Evolutionary conservation across 371 early-diverging fungal species (phyloP).

Genomic region (Actinomucor elegans): DNA sequence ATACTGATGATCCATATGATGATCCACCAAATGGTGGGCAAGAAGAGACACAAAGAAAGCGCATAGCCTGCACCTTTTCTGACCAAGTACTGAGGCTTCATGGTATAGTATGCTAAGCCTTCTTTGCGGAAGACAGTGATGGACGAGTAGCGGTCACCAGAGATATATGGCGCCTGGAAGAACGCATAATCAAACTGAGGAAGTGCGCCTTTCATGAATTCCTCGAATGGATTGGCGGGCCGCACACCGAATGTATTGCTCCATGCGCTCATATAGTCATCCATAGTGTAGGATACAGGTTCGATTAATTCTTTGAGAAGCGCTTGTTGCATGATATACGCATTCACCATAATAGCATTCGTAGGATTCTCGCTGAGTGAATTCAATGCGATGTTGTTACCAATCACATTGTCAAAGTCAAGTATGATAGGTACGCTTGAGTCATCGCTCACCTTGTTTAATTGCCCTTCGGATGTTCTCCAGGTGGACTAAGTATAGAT

Average conservation of each 20-base stretch:
- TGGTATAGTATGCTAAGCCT: not conserved
- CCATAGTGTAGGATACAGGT: slow-evolving; percentile 4
- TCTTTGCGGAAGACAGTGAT: not conserved
- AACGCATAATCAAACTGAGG: slow-evolving; percentile 3
- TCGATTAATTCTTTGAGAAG: slow-evolving; percentile 3
- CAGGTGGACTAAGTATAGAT: slow-evolving; percentile 7
- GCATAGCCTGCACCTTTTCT: not conserved
- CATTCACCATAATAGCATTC: slow-evolving; percentile 8
- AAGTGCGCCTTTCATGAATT: not conserved
- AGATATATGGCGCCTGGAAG: slow-evolving; percentile 8
- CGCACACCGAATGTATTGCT: not conserved
- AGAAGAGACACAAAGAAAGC: slow-evolving; percentile 2
- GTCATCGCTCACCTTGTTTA: not conserved
- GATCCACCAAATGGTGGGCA: slow-evolving; percentile 13
- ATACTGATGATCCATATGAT: slow-evolving; percentile 6
- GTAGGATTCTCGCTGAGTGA: not conserved
- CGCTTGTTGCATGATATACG: slow-evolving; percentile 20
- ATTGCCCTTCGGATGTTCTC: not conserved
- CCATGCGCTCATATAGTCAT: not conserved
- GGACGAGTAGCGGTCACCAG: too few species aligned
- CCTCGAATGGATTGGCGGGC: not conserved
- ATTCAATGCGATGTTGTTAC: slow-evolving; percentile 7
- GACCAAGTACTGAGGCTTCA: not conserved
- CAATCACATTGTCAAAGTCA: slow-evolving; percentile 14
- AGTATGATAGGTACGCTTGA: slow-evolving; percentile 8